Base-by-base conservation (phyloP, 1,139 yeast genomes). In the Suhomyces coccinellae region DNA sequence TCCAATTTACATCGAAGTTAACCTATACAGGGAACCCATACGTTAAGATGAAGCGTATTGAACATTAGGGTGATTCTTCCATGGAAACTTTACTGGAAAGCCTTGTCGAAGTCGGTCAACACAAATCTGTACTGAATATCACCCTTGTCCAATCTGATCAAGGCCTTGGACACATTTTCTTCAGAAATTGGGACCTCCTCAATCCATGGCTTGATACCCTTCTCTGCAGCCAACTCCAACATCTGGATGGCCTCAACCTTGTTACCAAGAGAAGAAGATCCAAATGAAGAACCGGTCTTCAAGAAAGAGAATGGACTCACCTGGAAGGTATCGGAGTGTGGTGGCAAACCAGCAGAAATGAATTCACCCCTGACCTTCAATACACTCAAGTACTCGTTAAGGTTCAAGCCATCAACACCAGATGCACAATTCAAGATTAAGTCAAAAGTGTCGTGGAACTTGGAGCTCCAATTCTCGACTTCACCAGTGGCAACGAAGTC, bases 51-150 rank as follows among this genome's bases (percentile, higher is more conserved):
- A 26, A 12, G 29, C 3, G n/a, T 2, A 12, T 10, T 12, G 29
- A 26, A n/a, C 2, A 12, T 10, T 26, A 12, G n/a, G 28, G 30
- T 4, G 20, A 11, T 24, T 12, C 13, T 22, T 7, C 29, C 20
- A 20, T 3, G 15, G 8, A 6, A 5, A 8, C 4, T 16, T 20
- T 36, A 42, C 17, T 33, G 52, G 36, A 71, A 71, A 4, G 67
- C 72, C 59, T 79, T 70, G 50, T 80, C 80, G 58, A 69, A 77
- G 24, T 77, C 82, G 44, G 79, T 76, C 56, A 84, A 67, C 9
- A 83, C 83, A 57, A 81, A 77, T 69, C 89, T 79, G 62, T 82
- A 85, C 53, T 77, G 76, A 46, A 80, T 85, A 50, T 82, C 83
- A 55, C 82, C 82, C 22, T 65, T 53, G 43, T 73, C 73, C 50